Conservation (phyloP, 2,329 filamentous ascomycete genomes). For the Diplodia seriata region DNA sequence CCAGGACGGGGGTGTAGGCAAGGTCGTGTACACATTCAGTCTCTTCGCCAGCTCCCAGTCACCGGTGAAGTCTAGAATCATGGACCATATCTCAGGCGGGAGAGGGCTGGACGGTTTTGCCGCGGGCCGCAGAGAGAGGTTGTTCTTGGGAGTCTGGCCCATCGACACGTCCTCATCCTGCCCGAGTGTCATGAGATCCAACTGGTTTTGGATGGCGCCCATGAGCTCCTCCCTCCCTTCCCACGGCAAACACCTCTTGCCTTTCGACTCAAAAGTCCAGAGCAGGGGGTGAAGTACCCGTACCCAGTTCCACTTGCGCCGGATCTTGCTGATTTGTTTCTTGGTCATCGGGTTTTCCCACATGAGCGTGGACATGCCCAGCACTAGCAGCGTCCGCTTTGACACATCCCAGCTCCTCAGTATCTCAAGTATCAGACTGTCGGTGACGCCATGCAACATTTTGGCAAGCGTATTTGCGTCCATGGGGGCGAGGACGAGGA, state of each 20-base stretch:
- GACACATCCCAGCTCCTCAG: conserved; percentile 85
- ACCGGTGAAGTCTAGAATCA: conserved; percentile 80
- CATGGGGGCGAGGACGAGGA: conserved; percentile 83
- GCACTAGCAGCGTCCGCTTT: conserved; percentile 84
- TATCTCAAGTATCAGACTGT: conserved; percentile 80
- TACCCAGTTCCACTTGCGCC: conserved; percentile 86
- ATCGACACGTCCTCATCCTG: conserved; percentile 67
- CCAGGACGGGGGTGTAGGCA: conserved; percentile 78
- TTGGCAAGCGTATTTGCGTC: conserved; percentile 84
- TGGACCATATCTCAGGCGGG: conserved; percentile 87
- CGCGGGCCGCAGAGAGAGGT: conserved; percentile 7
- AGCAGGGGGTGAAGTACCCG: conserved; percentile 78
- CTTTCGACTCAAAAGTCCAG: conserved; percentile 72
- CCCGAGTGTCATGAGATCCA: conserved; percentile 75
- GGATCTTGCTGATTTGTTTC: conserved; percentile 83
- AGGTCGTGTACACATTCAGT: conserved; percentile 78
- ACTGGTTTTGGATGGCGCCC: conserved; percentile 76
- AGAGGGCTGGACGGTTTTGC: conserved; percentile 52
- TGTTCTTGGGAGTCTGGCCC: conserved; percentile 42
- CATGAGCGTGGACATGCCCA: conserved; percentile 87
- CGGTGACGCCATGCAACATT: conserved; percentile 85
- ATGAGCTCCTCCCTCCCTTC: conserved; percentile 71
- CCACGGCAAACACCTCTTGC: conserved; percentile 60
- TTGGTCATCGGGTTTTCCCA: conserved; percentile 91
- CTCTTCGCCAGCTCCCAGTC: conserved; percentile 92